A percentile compares a stretch with the other conserved stretches of the same genome.
phyloP scores from a whole-genome alignment of 2,329 filamentous ascomycete species.

The Coleophoma eucalyptorum region DNA sequence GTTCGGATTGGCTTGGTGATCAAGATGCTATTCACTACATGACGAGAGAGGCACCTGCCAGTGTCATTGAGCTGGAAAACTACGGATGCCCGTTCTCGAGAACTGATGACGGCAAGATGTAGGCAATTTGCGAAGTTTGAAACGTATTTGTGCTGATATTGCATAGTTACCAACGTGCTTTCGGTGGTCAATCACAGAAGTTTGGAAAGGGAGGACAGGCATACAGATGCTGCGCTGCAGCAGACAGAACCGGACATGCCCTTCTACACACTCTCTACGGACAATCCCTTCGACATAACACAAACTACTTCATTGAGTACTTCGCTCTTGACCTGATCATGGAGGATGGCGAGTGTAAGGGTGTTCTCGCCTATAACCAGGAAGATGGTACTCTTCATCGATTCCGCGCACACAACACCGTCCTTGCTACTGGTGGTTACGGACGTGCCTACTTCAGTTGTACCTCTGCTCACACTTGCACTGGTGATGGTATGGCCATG shows the following conservation, averaged over 20 bases:
- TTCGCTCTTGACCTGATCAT: slow-evolving; percentile 96
- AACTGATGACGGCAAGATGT: slow-evolving; percentile 96
- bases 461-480: slow-evolving; percentile 97
- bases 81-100: slow-evolving; percentile 96
- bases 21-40: slow-evolving; percentile 99
- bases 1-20: slow-evolving; percentile 95
- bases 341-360: slow-evolving; percentile 95
- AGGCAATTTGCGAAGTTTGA: slow-evolving; percentile 28
- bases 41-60: slow-evolving; percentile 89
- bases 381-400: slow-evolving; percentile 97
- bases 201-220: slow-evolving; percentile 97
- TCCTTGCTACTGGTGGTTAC: slow-evolving; percentile 95
- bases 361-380: slow-evolving; percentile 97
- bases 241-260: slow-evolving; percentile 94
- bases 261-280: slow-evolving; percentile 98
- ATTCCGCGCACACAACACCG: slow-evolving; percentile 95
- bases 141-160: not conserved
- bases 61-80: slow-evolving; percentile 92
- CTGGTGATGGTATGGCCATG: slow-evolving; percentile 99
- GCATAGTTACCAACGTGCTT: slow-evolving; percentile 86
- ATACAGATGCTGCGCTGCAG: slow-evolving; percentile 94
- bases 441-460: slow-evolving; percentile 98
- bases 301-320: slow-evolving; percentile 99
- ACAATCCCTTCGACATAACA: slow-evolving; percentile 94
- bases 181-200: slow-evolving; percentile 94